A percentile compares a stretch with the other conserved stretches of the same genome.
Evolutionary conservation across 2,329 filamentous ascomycete genomes (phyloP).

Genomic region (Colletotrichum scovillei): DNA sequence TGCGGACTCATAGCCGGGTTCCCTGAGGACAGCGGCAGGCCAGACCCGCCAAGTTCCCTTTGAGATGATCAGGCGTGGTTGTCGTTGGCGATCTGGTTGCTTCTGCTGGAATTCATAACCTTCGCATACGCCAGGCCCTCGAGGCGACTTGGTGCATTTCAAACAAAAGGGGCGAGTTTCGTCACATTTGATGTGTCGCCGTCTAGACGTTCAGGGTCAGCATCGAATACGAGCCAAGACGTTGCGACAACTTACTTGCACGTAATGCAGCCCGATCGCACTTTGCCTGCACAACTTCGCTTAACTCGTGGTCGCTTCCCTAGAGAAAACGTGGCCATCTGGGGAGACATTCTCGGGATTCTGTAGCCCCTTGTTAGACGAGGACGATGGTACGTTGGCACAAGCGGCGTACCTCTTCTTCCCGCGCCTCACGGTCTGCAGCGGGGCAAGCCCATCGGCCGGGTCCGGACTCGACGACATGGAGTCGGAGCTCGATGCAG

Average conservation of each 20-base stretch:
- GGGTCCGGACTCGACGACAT: background rate
- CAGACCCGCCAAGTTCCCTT: conserved; percentile 2
- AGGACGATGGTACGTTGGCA: background rate
- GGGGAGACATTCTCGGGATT: conserved; percentile 13
- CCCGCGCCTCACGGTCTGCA: conserved; percentile 3
- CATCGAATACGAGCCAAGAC: background rate
- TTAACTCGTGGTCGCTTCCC: background rate
- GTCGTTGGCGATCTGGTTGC: conserved; percentile 20
- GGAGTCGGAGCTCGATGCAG: background rate
- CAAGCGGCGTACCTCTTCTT: conserved; percentile 13
- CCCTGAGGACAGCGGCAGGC: conserved; percentile 40
- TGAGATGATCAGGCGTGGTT: background rate
- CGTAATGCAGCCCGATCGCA: conserved; percentile 34
- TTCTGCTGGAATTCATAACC: conserved; percentile 16
- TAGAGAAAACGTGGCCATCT: conserved; percentile 17
- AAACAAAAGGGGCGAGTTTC: conserved; percentile 53
- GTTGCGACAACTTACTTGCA: conserved; percentile 27
- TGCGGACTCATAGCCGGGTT: conserved; percentile 48
- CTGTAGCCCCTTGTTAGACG: background rate
- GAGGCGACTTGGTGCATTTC: conserved; percentile 54
- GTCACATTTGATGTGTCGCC: conserved; percentile 55
- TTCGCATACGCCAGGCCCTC: conserved; percentile 50
- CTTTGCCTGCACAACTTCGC: conserved; percentile 19
- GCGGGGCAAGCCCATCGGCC: conserved; percentile 1
- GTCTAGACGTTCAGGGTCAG: background rate